Evolutionary conservation across 192 early-diverging fungal genomes (phyloP).

Genomic region (Tieghemiomyces parasiticus): DNA sequence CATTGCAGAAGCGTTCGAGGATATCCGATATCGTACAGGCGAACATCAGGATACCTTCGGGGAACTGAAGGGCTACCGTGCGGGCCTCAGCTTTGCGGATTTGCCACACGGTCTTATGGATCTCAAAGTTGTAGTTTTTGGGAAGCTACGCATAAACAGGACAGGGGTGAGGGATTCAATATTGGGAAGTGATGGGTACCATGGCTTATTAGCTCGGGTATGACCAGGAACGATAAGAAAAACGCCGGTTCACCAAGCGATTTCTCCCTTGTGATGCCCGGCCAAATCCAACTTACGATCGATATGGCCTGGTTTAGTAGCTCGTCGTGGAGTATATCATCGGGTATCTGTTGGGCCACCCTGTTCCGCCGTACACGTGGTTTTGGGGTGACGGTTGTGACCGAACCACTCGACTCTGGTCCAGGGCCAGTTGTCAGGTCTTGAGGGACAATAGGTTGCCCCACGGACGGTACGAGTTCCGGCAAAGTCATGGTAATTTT

Average conservation of each 20-base stretch:
- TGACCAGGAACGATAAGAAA: too few species aligned
- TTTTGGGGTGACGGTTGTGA: too few species aligned
- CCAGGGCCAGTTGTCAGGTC: too few species aligned
- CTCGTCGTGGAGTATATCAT: slow-evolving; percentile 65
- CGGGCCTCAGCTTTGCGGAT: slow-evolving; percentile 54
- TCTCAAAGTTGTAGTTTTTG: slow-evolving; percentile 97
- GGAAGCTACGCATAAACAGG: slow-evolving; percentile 50
- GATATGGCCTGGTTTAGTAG: slow-evolving; percentile 73
- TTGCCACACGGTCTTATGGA: slow-evolving; percentile 92
- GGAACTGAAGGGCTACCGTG: slow-evolving; percentile 95
- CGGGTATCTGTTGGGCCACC: slow-evolving; percentile 65
- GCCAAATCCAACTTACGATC: slow-evolving; percentile 27
- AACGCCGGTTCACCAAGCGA: too few species aligned
- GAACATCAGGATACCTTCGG: slow-evolving; percentile 92
- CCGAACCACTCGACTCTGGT: too few species aligned
- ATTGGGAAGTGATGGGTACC: too few species aligned
- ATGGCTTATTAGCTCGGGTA: too few species aligned
- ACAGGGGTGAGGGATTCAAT: too few species aligned
- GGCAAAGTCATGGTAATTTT: too few species aligned
- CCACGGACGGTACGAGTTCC: too few species aligned
- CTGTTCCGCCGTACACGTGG: slow-evolving; percentile 4
- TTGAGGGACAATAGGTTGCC: too few species aligned
- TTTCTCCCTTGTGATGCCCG: too few species aligned
- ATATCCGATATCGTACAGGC: slow-evolving; percentile 89
- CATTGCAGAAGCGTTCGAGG: slow-evolving; percentile 67